Evolutionary conservation across 306 rosid genomes (phyloP), one percentile per base, ranked within the genome.

Genomic region (Pyrus pyrifolia): DNA sequence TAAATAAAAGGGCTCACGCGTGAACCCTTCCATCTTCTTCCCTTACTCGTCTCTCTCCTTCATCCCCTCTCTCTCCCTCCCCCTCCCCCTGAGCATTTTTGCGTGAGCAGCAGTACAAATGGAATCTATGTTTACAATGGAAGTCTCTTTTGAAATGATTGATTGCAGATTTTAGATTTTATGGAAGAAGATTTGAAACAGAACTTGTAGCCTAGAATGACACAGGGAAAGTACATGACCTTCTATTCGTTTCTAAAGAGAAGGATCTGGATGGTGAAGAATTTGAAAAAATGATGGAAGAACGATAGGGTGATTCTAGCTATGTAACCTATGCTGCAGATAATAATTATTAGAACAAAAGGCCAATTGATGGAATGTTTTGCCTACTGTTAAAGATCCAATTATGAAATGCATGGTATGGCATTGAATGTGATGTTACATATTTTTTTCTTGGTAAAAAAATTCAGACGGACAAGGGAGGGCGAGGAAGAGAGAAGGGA

Each of bases 361-460:
- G 77, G 64, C 70, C 70, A 1, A 61, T 80, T 21, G 93, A 85
- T 11, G 70, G 86, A 57, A 35, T 83, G 74, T 84, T 23, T 52
- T 49, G 33, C 81, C 70, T 11, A 79, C 77, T 69, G 78, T 51
- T 46, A 83, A 77, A 66, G 96, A 88, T 55, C 80, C 96, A 63
- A 78, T 83, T 68, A 75, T 96, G 74, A 96, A 92, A 91, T 96
- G 99, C 88, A 81, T 80, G 85, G 96, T 96, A 91, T 62, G 89
- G 5, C 67, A 42, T 65, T 77, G 35, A 45, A 38, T 78, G 59
- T 73, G 8, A 30, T 52, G 44, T 57, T 80, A 66, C 44, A 59
- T 33, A 42, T 51, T 31, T 19, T 25, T 9, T 27, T 23, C 8
- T 8, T 2, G 15, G 65, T 23, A 11, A 21, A 38, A 17, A 33